Conservation (phyloP, 805 yeast species). For the Schizosaccharomyces octosporus region DNA sequence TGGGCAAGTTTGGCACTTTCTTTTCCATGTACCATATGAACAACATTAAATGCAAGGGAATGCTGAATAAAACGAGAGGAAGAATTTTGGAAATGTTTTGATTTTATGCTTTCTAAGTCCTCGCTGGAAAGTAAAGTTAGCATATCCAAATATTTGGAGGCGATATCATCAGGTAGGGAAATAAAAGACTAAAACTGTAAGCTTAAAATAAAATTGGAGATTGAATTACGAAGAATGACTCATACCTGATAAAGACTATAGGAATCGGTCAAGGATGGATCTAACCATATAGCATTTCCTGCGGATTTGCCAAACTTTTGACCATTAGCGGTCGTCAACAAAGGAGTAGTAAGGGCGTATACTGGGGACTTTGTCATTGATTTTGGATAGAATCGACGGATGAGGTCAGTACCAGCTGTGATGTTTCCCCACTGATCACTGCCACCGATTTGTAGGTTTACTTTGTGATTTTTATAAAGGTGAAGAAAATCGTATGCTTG, state of each 20-base stretch:
- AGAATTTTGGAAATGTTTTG: constrained; percentile 32
- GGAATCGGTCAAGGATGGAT: constrained; percentile 45
- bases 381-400: constrained; percentile 21
- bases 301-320: constrained; percentile 92
- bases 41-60: constrained; percentile 57
- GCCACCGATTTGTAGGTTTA: constrained; percentile 64
- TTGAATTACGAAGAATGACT: not conserved
- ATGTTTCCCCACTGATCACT: constrained; percentile 97
- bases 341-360: constrained; percentile 71
- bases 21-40: constrained; percentile 68
- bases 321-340: constrained; percentile 68
- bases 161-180: constrained; percentile 31
- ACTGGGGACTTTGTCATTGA: constrained; percentile 14
- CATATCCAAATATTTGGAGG: constrained; percentile 39
- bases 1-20: not conserved
- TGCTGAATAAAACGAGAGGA: constrained; percentile 34
- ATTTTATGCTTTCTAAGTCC: constrained; percentile 30
- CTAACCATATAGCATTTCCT: constrained; percentile 84
- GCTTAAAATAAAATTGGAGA: too few species aligned
- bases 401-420: constrained; percentile 81
- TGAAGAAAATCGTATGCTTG: constrained; percentile 91
- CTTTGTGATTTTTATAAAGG: constrained; percentile 31
- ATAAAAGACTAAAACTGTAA: constrained; percentile 2
- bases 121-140: constrained; percentile 55
- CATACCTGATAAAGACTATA: constrained; percentile 49